Base-by-base conservation (phyloP, 2,329 filamentous ascomycete genomes). In the Berkeleyomyces basicola region DNA sequence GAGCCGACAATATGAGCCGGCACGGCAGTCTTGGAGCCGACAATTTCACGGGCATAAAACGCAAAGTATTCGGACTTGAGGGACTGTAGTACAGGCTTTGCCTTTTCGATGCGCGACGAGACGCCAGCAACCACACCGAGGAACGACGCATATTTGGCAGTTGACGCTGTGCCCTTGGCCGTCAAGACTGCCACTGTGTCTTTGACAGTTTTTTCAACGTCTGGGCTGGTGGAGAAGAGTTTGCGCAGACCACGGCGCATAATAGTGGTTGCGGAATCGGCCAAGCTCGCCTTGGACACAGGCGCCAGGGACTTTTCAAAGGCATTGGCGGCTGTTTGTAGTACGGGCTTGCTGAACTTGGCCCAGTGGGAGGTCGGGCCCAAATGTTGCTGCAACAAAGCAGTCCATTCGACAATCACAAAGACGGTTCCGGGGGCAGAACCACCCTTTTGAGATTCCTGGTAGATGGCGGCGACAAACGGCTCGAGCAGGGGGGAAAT, bases 101-200 rank as follows among this genome's bases (percentile, higher is more conserved):
- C 78, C 65, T 80, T 74, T 2, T 81, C 75, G 61, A 91, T 80
- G 61, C 91, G 85, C 47, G 86, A 83, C 70, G 86, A 90, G 7
- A 96, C 91, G 4, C 91, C 92, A 53, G 90, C 89, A 67, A 99
- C 81, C 59, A 95, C 82, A 16, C 93, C 93, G 1, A 99, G 79
- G 65, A 95, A 80, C 7, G 87, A 76, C 10, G 88, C 83, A 75
- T 95, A 86, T 68, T 80, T 88, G 61, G 85, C 79, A 3, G 80
- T 79, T 1, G 87, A 76, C 53, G 84, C 77, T 1, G 80, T 67
- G 23, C 79, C 77, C 72, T 95, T 95, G 40, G 81, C 75, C 2
- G 88, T 83, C 55, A 97, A 81, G 47, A 78, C 75, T 63, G 79
- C 74, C 37, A 96, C 79, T 33, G 85, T 79, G 64, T 82, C 78